Conservation (phyloP, 495 filamentous ascomycete genomes). For the Xylaria sp. region DNA sequence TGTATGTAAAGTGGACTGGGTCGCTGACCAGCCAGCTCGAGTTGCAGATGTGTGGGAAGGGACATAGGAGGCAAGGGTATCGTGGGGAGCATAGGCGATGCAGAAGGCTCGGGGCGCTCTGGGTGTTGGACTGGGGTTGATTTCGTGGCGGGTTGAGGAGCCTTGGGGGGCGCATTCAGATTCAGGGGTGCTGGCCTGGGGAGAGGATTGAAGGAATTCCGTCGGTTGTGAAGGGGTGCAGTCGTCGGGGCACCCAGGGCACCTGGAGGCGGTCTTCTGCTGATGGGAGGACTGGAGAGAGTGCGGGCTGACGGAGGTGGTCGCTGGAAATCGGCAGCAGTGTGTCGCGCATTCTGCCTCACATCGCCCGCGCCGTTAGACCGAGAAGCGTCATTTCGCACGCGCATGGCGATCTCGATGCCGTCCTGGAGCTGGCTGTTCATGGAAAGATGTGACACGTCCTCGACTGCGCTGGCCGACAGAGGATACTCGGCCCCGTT, state of each 20-base stretch:
- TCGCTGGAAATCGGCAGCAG: conserved; percentile 41
- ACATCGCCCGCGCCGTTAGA: conserved; percentile 7
- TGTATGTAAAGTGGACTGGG: conserved; percentile 91
- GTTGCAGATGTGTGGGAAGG: conserved; percentile 84
- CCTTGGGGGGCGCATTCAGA: conserved; percentile 35
- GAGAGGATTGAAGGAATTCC: conserved; percentile 45
- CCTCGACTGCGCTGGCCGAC: conserved; percentile 46
- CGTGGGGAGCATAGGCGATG: conserved; percentile 71
- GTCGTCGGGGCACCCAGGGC: conserved; percentile 35
- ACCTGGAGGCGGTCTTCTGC: conserved; percentile 43
- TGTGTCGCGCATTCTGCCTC: conserved; percentile 28
- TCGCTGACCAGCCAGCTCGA: conserved; percentile 81
- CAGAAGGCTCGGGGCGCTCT: conserved; percentile 43
- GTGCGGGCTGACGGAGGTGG: conserved; percentile 43
- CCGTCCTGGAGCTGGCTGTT: conserved; percentile 38
- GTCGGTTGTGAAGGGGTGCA: conserved; percentile 34
- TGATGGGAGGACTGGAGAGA: conserved; percentile 53
- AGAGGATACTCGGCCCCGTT: conserved; percentile 44
- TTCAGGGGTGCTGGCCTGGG: conserved; percentile 42
- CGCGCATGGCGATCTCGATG: conserved; percentile 19
- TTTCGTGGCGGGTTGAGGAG: conserved; percentile 29
- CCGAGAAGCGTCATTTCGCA: conserved; percentile 11
- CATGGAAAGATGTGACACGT: conserved; percentile 39
- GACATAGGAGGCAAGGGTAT: conserved; percentile 86
- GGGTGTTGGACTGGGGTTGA: conserved; percentile 15